Conservation (phyloP, 2,329 filamentous ascomycete species). For the Ophiosphaerella herpotricha region DNA sequence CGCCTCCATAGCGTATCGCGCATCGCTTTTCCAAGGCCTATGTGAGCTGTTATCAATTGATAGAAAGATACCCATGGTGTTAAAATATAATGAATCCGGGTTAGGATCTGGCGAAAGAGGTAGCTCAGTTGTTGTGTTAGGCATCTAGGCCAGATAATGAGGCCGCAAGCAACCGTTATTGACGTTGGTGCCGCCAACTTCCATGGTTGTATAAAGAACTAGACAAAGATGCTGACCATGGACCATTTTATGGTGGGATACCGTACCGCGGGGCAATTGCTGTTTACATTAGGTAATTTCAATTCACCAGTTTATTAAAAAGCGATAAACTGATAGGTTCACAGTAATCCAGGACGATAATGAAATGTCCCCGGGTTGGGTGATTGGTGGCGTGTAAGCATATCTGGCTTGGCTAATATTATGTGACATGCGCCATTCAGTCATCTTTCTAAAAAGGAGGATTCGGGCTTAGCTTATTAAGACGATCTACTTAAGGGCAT, state of each 20-base stretch:
- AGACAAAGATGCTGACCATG: not conserved
- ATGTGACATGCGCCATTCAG: no score
- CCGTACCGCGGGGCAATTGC: not conserved
- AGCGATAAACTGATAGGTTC: not conserved
- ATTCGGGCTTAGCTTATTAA: no score
- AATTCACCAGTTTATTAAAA: no score
- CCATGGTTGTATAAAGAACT: not conserved
- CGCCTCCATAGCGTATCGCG: slow-evolving; percentile 24
- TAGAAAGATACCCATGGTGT: slow-evolving; percentile 17
- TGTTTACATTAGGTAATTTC: no score
- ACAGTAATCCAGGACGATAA: not conserved
- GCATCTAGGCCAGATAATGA: not conserved
- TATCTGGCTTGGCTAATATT: not conserved
- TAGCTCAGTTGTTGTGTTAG: not conserved
- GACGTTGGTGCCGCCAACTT: not conserved
- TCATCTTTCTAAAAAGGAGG: no score
- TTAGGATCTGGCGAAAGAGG: not conserved
- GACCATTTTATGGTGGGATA: not conserved
- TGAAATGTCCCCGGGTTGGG: not conserved
- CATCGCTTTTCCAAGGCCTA: slow-evolving; percentile 19
- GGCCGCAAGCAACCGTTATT: not conserved
- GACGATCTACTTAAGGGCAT: no score
- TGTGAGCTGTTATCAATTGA: slow-evolving; percentile 6
- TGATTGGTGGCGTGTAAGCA: not conserved
- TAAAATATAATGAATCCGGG: no score